Percentiles rank a stretch among this genome's conserved stretches.
phyloP scores from a whole-genome alignment of 345 rosid genomes.

The Balakata baccata region DNA sequence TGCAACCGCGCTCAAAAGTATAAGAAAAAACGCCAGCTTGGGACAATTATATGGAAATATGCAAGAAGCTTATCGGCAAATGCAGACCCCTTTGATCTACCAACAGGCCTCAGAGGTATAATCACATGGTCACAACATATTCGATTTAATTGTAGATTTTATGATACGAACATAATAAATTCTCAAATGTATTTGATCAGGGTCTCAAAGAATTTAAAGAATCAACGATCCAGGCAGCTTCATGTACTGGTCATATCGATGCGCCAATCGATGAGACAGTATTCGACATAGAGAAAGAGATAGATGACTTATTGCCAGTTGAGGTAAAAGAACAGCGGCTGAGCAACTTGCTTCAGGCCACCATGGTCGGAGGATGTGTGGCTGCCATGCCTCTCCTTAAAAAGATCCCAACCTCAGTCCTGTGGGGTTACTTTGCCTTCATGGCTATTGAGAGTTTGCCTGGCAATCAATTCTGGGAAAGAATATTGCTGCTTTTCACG shows the following conservation, averaged over 20 bases:
- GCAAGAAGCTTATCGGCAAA: constrained; percentile 32
- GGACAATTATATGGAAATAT: constrained; percentile 33
- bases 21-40: constrained; percentile 29
- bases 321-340: constrained; percentile 31
- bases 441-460: constrained; percentile 38
- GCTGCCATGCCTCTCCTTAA: constrained; percentile 40
- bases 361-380: constrained; percentile 31
- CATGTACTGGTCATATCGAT: constrained; percentile 28
- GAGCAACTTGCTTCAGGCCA: constrained; percentile 32
- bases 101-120: constrained; percentile 25
- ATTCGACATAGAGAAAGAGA: constrained; percentile 34
- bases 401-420: constrained; percentile 37
- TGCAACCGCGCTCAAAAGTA: constrained; percentile 20
- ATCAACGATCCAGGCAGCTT: constrained; percentile 33
- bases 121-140: not conserved
- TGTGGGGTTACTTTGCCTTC: constrained; percentile 36
- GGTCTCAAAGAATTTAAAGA: constrained; percentile 32
- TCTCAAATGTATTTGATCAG: constrained; percentile 8
- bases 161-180: not conserved
- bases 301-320: constrained; percentile 31
- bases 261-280: constrained; percentile 34
- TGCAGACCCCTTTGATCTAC: constrained; percentile 33
- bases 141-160: not conserved
- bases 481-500: constrained; percentile 34
- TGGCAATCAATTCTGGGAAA: constrained; percentile 35